These are phyloP conservation scores for Thermothielavioides terrestris DNA, from an alignment of 495 filamentous ascomycete species.

Conservation along the genomic window DNA sequence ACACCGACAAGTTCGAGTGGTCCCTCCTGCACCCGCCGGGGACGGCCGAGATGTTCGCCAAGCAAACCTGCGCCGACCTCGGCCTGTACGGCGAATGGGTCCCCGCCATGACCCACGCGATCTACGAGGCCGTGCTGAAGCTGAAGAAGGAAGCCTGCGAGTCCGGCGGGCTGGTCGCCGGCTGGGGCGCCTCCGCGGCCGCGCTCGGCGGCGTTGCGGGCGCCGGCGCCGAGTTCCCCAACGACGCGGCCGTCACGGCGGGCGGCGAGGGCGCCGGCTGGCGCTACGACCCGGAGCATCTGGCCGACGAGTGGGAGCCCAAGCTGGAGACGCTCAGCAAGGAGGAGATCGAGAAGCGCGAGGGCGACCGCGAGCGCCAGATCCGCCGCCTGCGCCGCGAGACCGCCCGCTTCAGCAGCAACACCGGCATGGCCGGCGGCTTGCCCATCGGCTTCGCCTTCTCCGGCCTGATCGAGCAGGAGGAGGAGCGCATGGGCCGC, in stretches of 20 bases:
- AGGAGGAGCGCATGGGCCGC: constrained; percentile 61
- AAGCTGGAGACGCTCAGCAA: constrained; percentile 83
- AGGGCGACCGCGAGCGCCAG: constrained; percentile 89
- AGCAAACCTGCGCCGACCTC: constrained; percentile 82
- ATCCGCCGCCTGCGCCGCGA: constrained; percentile 79
- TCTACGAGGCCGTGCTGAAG: constrained; percentile 89
- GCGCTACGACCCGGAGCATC: constrained; percentile 84
- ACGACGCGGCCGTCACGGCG: constrained; percentile 66
- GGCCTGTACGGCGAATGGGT: constrained; percentile 90
- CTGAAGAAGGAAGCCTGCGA: constrained; percentile 96
- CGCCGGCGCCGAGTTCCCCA: constrained; percentile 62
- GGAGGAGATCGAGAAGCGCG: constrained; percentile 96
- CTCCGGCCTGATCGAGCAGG: constrained; percentile 52
- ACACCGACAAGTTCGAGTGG: constrained; percentile 98
- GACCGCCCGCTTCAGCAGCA: constrained; percentile 84
- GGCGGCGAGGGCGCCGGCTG: constrained; percentile 66
- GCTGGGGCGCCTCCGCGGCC: constrained; percentile 39
- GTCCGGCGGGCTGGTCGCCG: constrained; percentile 67
- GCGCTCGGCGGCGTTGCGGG: constrained; percentile 37
- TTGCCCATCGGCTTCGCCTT: constrained; percentile 51
- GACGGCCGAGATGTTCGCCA: constrained; percentile 86
- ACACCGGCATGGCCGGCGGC: constrained; percentile 59
- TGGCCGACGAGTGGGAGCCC: constrained; percentile 90
- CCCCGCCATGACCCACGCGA: constrained; percentile 85
- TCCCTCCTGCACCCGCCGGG: constrained; percentile 87